Base-by-base conservation (phyloP, 2,329 filamentous ascomycete species). In the Botryotinia globosa region DNA sequence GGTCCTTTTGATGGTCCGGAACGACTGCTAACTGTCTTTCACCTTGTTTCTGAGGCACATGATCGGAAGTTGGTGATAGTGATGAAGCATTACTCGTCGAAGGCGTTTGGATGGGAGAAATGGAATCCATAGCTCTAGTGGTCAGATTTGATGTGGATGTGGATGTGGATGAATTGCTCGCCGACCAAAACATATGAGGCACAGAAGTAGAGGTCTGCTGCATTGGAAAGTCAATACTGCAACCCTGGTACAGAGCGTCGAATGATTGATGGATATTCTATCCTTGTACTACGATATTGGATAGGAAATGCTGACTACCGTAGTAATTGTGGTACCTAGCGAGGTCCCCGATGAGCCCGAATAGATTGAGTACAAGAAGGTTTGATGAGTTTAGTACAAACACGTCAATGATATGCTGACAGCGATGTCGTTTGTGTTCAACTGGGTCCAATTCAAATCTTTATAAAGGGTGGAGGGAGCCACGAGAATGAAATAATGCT, bases 171-270 rank as follows among this genome's bases (percentile, higher is more conserved):
- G 69, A 65, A 71, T 73, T 73, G 73, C 58, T 77, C 75, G 76
- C 73, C 76, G 75, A 77, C 76, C 76, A 76, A 75, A 73, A 76
- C 73, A 74, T 61, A 64, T 71, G 71, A 66, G 63, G 71, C 74
- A 71, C 69, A 66, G 51, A 72, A 66, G 66, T 71, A 70, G 73
- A 71, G 65, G 72, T 65, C 66, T 66, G 63, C 69, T 73, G 66
- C 63, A 72, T 67, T 69, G 48, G 45, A 20, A 69, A 42, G 45
- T 34, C 44, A 59, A 72, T 14, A 45, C 54, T 54, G 51, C 48
- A 62, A 72, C 65, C 64, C 66, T 59, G 34, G 71, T 44, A 69
- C 29, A 58, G 34, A 69, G 16, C 34, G 56, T 69, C 65, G 64
- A 69, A 71, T 71, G 69, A 66, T 39, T 42, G 69, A 39, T n/a